Conservation (phyloP, 129 eudicot genomes). For the Gnaphalium uliginosum region DNA sequence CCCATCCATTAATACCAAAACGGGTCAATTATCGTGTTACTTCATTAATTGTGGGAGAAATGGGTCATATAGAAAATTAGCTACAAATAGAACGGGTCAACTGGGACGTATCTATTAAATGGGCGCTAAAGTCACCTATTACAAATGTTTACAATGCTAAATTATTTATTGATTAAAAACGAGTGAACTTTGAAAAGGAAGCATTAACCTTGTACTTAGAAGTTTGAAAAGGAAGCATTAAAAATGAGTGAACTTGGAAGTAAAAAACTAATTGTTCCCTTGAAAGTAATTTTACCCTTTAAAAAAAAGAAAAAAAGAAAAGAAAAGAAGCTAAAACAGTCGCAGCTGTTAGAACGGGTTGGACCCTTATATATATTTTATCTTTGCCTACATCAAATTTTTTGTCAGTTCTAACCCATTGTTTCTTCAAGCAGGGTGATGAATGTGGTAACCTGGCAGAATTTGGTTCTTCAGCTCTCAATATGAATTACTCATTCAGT, state of each 20-base stretch:
- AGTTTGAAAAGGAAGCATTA: background rate
- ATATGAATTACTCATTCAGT: constrained; percentile 82
- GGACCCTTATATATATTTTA: background rate
- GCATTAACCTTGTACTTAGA: background rate
- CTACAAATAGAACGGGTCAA: background rate
- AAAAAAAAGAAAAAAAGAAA: background rate
- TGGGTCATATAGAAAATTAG: background rate
- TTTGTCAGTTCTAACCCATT: constrained; percentile 12
- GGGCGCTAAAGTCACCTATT: no score
- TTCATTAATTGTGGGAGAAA: background rate
- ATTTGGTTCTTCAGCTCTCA: constrained; percentile 57
- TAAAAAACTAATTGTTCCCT: background rate
- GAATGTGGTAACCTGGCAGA: constrained; percentile 89
- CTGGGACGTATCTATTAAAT: no score
- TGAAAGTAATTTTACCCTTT: background rate
- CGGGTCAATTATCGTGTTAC: background rate
- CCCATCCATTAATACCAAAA: background rate
- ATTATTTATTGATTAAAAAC: background rate
- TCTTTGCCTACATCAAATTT: constrained; percentile 6
- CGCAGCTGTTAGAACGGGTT: background rate
- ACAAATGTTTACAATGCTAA: background rate
- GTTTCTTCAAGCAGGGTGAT: constrained; percentile 62
- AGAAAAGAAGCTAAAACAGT: background rate
- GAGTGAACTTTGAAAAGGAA: background rate
- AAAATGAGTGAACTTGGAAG: background rate